Evolutionary conservation across 2,329 filamentous ascomycete genomes (phyloP), one percentile per base, ranked within the genome.

Genomic region (Paecilomyces formosus): DNA sequence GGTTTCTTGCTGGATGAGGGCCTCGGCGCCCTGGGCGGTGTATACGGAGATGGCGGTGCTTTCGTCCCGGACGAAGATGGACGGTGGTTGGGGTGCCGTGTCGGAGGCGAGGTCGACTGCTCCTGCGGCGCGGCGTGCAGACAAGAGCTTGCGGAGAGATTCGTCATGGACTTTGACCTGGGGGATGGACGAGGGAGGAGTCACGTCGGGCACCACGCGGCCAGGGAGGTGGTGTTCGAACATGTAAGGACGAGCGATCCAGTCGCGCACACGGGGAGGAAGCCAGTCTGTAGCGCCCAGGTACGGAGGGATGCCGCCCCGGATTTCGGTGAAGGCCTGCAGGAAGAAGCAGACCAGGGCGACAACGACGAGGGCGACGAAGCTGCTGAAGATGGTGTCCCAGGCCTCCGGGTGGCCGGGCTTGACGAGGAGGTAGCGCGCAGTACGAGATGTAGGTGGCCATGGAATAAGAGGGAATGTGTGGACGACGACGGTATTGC

Each of bases 401-500:
- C 78, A 78, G 53, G 71, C 69, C 28, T 81, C 79, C 2, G 83
- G 82, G 22, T 82, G 78, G 1, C 77, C 78, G 2, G 86, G 82
- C 61, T 83, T 79, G 18, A 82, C 84, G 31, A 92, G 83, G 3
- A 92, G 83, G 69, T 92, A 92, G 61, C 89, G 88, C 9, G 82
- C 78, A 0, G 83, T 74, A 22, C 77, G 66, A 9, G 78, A 63
- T 2, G 72, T 65, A 49, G 54, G 49, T 7, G 77, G 76, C 33
- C 70, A 72, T 9, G 76, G 76, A 4, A 76, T 71, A 5, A 96
- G 81, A 0, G 90, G 86, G 62, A 96, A 86, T 45, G 85, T 88
- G 73, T 96, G 90, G 26, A 96, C 86, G 30, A 88, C 85, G 49
- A 92, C 85, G 0, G 86, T 89, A 70, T 92, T 92, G 60, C 86